Percentiles rank a stretch among this genome's conserved stretches.
These are phyloP conservation scores for Asparagopsis taxiformis DNA, from an alignment of 31 red algal genomes.

Conservation along the genomic window DNA sequence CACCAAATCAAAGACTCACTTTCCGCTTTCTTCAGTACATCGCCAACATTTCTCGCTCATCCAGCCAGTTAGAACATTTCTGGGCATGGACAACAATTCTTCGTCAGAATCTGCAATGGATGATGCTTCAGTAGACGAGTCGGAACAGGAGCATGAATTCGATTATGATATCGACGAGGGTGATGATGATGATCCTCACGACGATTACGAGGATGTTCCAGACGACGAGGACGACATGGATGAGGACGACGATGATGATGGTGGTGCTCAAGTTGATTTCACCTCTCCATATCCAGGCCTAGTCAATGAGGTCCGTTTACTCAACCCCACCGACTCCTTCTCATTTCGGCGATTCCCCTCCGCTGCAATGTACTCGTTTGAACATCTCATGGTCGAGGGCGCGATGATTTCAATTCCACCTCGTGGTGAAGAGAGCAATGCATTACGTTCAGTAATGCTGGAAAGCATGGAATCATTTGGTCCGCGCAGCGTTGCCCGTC, in stretches of 20 bases:
- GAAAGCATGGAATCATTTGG: background rate
- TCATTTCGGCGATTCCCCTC: background rate
- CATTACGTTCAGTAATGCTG: background rate
- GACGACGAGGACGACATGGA: constrained; percentile 56
- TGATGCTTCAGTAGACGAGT: constrained; percentile 27
- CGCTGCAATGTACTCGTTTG: background rate
- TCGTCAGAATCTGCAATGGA: constrained; percentile 27
- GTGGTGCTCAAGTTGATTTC: background rate
- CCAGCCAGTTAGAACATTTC: too few species aligned
- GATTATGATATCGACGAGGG: constrained; percentile 44
- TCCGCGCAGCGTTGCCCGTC: background rate
- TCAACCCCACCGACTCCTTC: background rate
- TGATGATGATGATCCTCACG: constrained; percentile 48
- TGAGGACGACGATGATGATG: constrained; percentile 30
- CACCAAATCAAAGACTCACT: too few species aligned
- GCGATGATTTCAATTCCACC: background rate
- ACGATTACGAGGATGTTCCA: constrained; percentile 45
- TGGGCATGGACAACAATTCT: constrained; percentile 34
- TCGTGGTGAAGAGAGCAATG: background rate
- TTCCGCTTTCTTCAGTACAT: too few species aligned
- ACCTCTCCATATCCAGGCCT: background rate
- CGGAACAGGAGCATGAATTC: constrained; percentile 41
- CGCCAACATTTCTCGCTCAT: too few species aligned
- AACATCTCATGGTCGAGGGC: background rate
- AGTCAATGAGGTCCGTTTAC: background rate